phyloP scores from a whole-genome alignment of 2,329 filamentous ascomycete genomes.

The Pseudogymnoascus sp. region DNA sequence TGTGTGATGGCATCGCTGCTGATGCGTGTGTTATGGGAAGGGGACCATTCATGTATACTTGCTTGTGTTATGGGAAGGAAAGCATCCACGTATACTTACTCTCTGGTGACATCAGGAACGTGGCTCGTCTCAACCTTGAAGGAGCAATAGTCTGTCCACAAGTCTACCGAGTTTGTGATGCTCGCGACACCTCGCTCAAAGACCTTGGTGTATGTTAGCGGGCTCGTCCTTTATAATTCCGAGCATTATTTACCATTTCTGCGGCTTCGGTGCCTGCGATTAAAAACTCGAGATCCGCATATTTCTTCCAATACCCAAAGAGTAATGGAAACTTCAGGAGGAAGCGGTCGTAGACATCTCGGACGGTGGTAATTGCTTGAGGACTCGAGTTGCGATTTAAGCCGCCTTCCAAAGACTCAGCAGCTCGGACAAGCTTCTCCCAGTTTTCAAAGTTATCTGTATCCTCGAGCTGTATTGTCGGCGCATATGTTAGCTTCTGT shows the following conservation, averaged over 20 bases:
- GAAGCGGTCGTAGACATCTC: conserved; percentile 86
- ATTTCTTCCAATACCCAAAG: conserved; percentile 99
- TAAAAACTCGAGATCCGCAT: conserved; percentile 94
- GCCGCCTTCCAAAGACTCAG: conserved; percentile 81
- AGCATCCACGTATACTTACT: conserved; percentile 80
- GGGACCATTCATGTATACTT: conserved; percentile 71
- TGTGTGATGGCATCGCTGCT: conserved; percentile 33
- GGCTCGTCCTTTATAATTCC: conserved; percentile 10
- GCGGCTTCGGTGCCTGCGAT: conserved; percentile 95
- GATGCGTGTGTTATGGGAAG: conserved; percentile 55
- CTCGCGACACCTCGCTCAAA: conserved; percentile 94
- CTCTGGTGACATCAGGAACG: conserved; percentile 90
- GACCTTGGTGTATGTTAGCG: conserved; percentile 50
- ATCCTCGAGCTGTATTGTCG: conserved; percentile 41
- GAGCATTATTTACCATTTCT: conserved; percentile 66
- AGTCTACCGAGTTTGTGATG: conserved; percentile 86
- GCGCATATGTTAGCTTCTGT: conserved; percentile 18
- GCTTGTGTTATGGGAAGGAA: conserved; percentile 59
- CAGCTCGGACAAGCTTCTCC: conserved; percentile 83
- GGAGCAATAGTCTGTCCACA: conserved; percentile 95
- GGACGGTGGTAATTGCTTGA: conserved; percentile 79
- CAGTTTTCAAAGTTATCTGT: conserved; percentile 90
- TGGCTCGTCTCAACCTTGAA: conserved; percentile 98
- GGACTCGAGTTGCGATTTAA: conserved; percentile 95
- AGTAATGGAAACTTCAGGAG: conserved; percentile 90